phyloP scores from a whole-genome alignment of 352 stramenopile species.

The Phytophthora tubulina region DNA sequence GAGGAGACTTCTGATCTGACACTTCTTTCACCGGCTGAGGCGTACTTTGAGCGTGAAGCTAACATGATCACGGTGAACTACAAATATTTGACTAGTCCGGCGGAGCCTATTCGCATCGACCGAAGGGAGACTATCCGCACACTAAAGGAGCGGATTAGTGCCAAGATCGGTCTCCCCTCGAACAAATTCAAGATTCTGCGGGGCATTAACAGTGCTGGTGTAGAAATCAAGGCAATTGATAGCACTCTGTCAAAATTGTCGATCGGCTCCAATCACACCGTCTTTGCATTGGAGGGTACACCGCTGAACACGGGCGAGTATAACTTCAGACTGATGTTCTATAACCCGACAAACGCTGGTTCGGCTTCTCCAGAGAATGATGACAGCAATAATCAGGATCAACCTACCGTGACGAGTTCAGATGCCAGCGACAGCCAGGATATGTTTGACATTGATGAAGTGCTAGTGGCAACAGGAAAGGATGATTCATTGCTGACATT shows the following conservation, averaged over 20 bases:
- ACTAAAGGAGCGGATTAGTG: conserved; percentile 70
- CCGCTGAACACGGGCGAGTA: conserved; percentile 81
- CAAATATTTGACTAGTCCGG: conserved; percentile 56
- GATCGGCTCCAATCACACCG: conserved; percentile 71
- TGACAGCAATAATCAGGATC: conserved; percentile 29
- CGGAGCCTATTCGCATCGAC: conserved; percentile 75
- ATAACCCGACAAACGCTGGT: conserved; percentile 33
- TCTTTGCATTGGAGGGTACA: conserved; percentile 74
- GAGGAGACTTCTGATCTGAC: conserved; percentile 67
- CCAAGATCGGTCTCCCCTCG: conserved; percentile 51
- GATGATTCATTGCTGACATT: conserved; percentile 66
- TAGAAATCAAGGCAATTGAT: conserved; percentile 87
- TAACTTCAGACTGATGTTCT: conserved; percentile 78
- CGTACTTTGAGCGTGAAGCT: conserved; percentile 77
- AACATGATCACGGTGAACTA: conserved; percentile 87
- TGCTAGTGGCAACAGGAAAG: conserved; percentile 59
- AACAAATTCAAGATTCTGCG: conserved; percentile 85
- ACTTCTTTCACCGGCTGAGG: conserved; percentile 59
- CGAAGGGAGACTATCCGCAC: conserved; percentile 68
- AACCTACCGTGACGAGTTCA: conserved; percentile 33
- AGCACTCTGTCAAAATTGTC: conserved; percentile 80
- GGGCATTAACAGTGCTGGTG: conserved; percentile 67
- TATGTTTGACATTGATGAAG: conserved; percentile 70
- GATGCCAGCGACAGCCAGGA: conserved; percentile 31
- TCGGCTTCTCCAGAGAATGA: conserved; percentile 13